These are phyloP conservation scores for Uncinocarpus reesii DNA, from an alignment of 2,329 filamentous ascomycete species.

Conservation along the genomic window DNA sequence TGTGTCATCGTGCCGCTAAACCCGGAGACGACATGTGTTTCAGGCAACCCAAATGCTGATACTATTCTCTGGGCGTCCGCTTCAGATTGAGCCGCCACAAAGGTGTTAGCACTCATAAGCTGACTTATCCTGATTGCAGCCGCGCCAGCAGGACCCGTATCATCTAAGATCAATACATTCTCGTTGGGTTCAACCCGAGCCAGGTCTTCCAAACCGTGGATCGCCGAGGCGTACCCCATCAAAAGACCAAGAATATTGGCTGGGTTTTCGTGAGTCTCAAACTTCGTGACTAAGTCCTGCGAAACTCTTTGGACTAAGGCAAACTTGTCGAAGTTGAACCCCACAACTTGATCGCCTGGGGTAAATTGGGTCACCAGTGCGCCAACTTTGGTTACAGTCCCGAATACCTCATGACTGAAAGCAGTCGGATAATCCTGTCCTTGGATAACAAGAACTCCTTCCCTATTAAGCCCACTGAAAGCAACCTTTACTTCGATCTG, in stretches of 20 bases:
- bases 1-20: neutral
- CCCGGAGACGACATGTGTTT: neutral
- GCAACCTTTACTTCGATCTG: constrained; percentile 22
- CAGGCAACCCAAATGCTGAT: neutral
- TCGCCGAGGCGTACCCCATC: constrained; percentile 12
- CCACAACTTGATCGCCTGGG: constrained; percentile 11
- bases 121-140: constrained; percentile 17
- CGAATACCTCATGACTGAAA: constrained; percentile 14
- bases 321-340: constrained; percentile 8
- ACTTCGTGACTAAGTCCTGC: constrained; percentile 14
- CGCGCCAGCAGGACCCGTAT: constrained; percentile 16
- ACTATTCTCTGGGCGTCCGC: neutral
- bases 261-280: constrained; percentile 13
- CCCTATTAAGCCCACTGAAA: constrained; percentile 20
- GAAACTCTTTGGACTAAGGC: constrained; percentile 10
- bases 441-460: constrained; percentile 13
- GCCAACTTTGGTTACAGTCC: constrained; percentile 10
- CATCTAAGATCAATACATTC: constrained; percentile 18
- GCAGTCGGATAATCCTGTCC: constrained; percentile 13
- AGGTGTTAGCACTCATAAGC: constrained; percentile 16
- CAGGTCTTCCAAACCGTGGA: constrained; percentile 14
- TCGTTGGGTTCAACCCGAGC: constrained; percentile 15
- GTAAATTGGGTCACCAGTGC: constrained; percentile 3
- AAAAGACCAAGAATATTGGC: constrained; percentile 10
- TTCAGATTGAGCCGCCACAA: constrained; percentile 14